Base-by-base conservation (phyloP, 495 filamentous ascomycete species). In the Aspergillus nanangensis region DNA sequence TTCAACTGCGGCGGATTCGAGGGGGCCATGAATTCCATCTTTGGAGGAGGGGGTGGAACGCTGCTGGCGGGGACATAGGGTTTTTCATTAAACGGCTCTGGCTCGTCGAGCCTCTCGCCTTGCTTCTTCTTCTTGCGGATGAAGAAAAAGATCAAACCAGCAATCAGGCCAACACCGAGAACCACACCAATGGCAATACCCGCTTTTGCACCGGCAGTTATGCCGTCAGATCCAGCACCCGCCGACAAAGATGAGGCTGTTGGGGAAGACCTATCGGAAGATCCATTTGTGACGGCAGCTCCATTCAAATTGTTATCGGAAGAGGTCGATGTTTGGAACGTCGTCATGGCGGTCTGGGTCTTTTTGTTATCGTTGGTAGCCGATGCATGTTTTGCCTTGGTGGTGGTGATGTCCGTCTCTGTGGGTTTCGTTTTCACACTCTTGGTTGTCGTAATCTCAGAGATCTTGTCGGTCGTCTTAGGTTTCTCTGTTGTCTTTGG, bases 131-230 rank as follows among this genome's bases (percentile, higher is more conserved):
- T 87, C 65, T 89, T 81, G 48, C 75, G 75, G 38, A 81, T 71
- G 51, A 87, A 76, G 56, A 88, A 79, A 44, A 90, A 72, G 19
- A 84, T 63, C 18, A 88, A 38, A 17, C 63, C 79, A 11, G 83
- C 61, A 32, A 88, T 49, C 11, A 86, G 56, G 27, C 83, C 72
- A 23, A 94, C 63, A 9, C 76, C 78, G 3, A 90, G 52, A 31
- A 88, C 57, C 34, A 89, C 78, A 51, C 90, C 91, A 58, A 95
- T 83, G 3, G 83, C 84, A 40, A 96, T 71, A 43, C 94, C 94
- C 19, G 89, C 91, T 57, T 87, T 92, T 31, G 82, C 84, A 31
- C 82, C 87, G 23, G 69, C 67, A 32, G 78, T 79, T 54, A 84
- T 69, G 18, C 81, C 83, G 40, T 55, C 55, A 13, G 68, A 62